A percentile compares a stretch with the other conserved stretches of the same genome.
These are phyloP conservation scores for Luffa aegyptiaca DNA, from an alignment of 306 rosid species.

Conservation along the genomic window DNA sequence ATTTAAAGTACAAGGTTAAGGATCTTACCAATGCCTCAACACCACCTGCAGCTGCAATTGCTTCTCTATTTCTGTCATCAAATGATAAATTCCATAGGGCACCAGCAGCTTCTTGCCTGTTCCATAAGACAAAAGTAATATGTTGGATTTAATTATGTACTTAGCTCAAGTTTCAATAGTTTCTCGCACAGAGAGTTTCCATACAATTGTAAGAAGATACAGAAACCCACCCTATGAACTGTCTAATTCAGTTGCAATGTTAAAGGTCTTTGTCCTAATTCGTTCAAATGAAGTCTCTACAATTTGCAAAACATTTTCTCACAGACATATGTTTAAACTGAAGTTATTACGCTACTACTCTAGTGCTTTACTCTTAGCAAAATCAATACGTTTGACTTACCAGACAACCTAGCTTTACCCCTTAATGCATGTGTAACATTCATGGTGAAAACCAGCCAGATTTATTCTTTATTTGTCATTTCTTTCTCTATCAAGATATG, in stretches of 20 bases:
- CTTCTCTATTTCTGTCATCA: conserved; percentile 97
- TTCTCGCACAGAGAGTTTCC: background rate
- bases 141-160: background rate
- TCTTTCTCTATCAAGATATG: background rate
- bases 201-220: background rate
- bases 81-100: conserved; percentile 98
- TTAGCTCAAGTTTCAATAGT: background rate
- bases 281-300: background rate
- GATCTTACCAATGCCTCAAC: conserved; percentile 91
- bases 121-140: background rate
- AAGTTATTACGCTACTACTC: background rate
- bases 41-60: conserved; percentile 94
- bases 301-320: background rate
- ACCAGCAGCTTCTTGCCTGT: conserved; percentile 99
- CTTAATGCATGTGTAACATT: background rate
- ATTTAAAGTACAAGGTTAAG: background rate
- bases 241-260: background rate
- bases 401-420: background rate
- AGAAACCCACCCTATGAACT: background rate
- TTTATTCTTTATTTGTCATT: background rate
- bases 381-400: background rate
- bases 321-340: background rate
- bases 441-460: background rate
- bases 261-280: background rate
- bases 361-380: background rate